Conservation (phyloP, 2,329 filamentous ascomycete species). For the Magnaporthales sp. region DNA sequence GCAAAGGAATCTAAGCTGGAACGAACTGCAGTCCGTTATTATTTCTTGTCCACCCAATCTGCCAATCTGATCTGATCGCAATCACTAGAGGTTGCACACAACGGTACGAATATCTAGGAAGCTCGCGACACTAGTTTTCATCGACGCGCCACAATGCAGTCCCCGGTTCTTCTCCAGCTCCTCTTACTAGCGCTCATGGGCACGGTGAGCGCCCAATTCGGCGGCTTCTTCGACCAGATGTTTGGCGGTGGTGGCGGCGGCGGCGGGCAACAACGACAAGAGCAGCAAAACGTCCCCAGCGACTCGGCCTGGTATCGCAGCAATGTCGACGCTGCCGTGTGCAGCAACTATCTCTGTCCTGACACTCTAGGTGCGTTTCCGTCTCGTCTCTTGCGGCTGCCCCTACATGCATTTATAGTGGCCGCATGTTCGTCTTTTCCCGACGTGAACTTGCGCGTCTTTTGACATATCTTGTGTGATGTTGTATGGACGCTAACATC, state of each 20-base stretch:
- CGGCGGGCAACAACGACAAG: conserved; percentile 42
- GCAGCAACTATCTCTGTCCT: conserved; percentile 89
- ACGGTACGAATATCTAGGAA: background rate
- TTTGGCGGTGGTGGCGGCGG: conserved; percentile 55
- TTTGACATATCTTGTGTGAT: background rate
- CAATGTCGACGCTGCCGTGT: conserved; percentile 54
- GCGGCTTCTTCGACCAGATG: conserved; percentile 92
- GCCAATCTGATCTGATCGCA: background rate
- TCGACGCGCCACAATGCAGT: conserved; percentile 18
- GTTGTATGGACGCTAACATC: background rate
- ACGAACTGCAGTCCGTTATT: background rate
- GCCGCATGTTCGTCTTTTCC: background rate
- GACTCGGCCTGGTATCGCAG: conserved; percentile 67
- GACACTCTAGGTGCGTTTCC: conserved; percentile 58
- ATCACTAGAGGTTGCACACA: background rate
- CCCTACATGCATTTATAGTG: background rate
- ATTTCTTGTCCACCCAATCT: background rate
- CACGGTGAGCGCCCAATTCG: conserved; percentile 70
- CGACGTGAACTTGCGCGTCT: background rate
- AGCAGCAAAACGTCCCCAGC: conserved; percentile 72
- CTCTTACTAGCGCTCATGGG: conserved; percentile 51
- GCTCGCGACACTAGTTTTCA: background rate
- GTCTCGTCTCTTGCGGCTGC: background rate
- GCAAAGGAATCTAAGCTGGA: background rate
- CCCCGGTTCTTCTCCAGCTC: conserved; percentile 20